Percentiles rank a stretch among this genome's conserved stretches.
These are phyloP conservation scores for Leishmania turanica DNA, from an alignment of 208 protist genomes.

Conservation along the genomic window DNA sequence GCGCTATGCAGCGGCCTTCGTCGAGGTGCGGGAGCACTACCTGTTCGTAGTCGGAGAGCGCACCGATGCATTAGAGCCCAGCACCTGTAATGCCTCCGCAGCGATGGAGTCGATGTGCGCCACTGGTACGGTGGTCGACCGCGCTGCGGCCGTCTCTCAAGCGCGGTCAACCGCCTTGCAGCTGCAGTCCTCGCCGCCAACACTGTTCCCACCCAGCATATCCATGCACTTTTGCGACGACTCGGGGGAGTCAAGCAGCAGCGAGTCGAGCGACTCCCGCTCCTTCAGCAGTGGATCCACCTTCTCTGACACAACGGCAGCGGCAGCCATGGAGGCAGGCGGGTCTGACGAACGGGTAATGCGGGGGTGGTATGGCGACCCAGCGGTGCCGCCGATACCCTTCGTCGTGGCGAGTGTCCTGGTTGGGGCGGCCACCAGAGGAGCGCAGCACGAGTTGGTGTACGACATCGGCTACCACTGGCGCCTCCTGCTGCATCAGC, in stretches of 20 bases:
- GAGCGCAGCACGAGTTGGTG: conserved; percentile 14
- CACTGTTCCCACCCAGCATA: neutral
- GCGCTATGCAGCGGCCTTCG: conserved; percentile 6
- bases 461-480: conserved; percentile 23
- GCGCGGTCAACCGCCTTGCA: neutral
- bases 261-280: neutral
- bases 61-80: neutral
- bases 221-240: conserved; percentile 6
- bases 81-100: neutral
- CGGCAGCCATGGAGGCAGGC: neutral
- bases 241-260: conserved; percentile 9
- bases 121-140: neutral
- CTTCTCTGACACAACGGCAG: conserved; percentile 2
- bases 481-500: conserved; percentile 26
- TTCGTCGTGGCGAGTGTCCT: conserved; percentile 33
- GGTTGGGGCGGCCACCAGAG: conserved; percentile 29
- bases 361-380: conserved; percentile 10
- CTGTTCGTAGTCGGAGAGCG: conserved; percentile 31
- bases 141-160: neutral
- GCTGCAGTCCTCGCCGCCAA: neutral
- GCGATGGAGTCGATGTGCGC: neutral
- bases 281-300: conserved; percentile 4
- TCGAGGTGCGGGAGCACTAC: conserved; percentile 32
- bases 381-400: conserved; percentile 16
- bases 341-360: neutral